phyloP scores from a whole-genome alignment of 768 basidiomycete species.

The Rubroboletus pulcherrimus region DNA sequence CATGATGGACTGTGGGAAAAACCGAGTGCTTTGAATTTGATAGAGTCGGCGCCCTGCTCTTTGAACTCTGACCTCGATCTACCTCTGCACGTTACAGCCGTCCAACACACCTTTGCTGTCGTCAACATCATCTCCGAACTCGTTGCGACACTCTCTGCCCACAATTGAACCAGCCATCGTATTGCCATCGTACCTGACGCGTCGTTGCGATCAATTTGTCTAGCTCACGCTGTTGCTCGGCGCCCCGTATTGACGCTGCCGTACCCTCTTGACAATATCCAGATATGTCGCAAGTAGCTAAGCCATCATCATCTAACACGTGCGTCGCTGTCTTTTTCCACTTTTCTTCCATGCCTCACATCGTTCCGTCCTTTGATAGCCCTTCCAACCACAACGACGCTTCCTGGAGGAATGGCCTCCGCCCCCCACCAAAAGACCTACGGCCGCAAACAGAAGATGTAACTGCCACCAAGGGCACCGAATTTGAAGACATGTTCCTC shows the following conservation, averaged over 20 bases:
- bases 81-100: constrained; percentile 13
- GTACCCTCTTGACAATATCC: constrained; percentile 8
- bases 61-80: constrained; percentile 32
- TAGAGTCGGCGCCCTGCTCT: constrained; percentile 18
- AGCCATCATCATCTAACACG: constrained; percentile 33
- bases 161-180: constrained; percentile 14
- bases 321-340: constrained; percentile 6
- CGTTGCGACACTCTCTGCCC: constrained; percentile 11
- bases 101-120: constrained; percentile 9
- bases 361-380: constrained; percentile 12
- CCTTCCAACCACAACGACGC: constrained; percentile 29
- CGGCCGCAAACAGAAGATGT: constrained; percentile 98
- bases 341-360: constrained; percentile 1
- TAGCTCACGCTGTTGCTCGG: constrained; percentile 10
- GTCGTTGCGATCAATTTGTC: constrained; percentile 22
- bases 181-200: constrained; percentile 19
- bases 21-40: constrained; percentile 25
- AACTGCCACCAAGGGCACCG: constrained; percentile 85
- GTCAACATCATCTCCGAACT: constrained; percentile 9
- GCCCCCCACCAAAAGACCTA: constrained; percentile 83
- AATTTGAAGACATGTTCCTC: constrained; percentile 94
- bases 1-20: constrained; percentile 24
- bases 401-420: constrained; percentile 74
- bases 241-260: constrained; percentile 11
- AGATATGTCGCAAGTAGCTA: constrained; percentile 31